Base-by-base conservation (phyloP, 1,284 basidiomycete species). In the Athelia psychrophila region DNA sequence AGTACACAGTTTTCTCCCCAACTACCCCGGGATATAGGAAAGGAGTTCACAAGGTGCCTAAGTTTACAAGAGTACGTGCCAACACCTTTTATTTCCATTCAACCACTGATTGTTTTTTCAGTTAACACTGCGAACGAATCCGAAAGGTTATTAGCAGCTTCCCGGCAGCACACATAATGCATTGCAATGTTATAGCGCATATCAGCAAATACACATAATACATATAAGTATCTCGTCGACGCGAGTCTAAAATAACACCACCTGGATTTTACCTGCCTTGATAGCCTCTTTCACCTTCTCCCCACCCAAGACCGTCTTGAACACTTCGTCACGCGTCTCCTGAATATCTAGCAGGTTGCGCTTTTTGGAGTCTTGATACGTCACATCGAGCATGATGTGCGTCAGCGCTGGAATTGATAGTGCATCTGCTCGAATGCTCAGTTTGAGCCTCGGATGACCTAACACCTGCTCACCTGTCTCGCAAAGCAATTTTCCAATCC, bases 21-120 rank as follows among this genome's bases (percentile, higher is more conserved):
- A 85, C 82, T 48, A 75, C 75, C 6, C 74, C 69, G 54, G 88
- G 88, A 4, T 99, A 95, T 72, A 77, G 96, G 47, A 99, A 99
- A 67, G 88, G 91, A 19, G 91, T 98, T 44, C 96, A 99, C 74
- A 97, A 97, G 68, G 91, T 97, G 25, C 94, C 93, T 19, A 95
- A 96, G 66, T 96, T 88, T 81, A 96, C 94, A 54, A 79, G 91
- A 69, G 93, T 95, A 62, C 57, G 89, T 76, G 20, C 19, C 9
- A 46, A 18, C 42, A 20, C 22, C 23, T 18, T 54, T 5, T 33
- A 23, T 46, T 20, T 35, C 23, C 27, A 24, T 22, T 36, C 24
- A n/a, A 19, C 48, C 25, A 22, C n/a, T 46, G 54, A 42, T 10
- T 51, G 60, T 44, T 55, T 49, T 38, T 42, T 23, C 64, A 94